phyloP scores from a whole-genome alignment of 1,284 basidiomycete genomes.

The Mycena sp. region DNA sequence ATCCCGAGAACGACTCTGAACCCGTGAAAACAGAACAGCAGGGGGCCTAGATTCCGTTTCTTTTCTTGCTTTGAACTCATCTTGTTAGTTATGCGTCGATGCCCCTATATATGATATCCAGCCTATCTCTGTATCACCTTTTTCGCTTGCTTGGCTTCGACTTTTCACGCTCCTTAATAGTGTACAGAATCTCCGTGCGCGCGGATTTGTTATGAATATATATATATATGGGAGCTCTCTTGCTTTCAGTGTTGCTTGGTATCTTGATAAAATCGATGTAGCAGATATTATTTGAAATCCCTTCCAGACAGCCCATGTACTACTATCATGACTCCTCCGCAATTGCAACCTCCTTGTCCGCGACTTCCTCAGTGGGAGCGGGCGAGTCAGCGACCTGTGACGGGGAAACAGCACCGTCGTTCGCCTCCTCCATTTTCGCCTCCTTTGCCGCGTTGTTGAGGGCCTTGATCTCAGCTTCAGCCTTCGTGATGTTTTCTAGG shows the following conservation, averaged over 20 bases:
- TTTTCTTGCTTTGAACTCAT: conserved; percentile 25
- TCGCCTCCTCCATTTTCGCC: conserved; percentile 22
- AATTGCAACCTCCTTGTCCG: conserved; percentile 20
- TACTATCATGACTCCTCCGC: conserved; percentile 6
- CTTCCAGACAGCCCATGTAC: conserved; percentile 24
- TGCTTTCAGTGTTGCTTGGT: not conserved
- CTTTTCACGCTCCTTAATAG: conserved; percentile 27
- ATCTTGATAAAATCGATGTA: not conserved
- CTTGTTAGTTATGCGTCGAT: conserved; percentile 15
- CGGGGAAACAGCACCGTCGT: conserved; percentile 18
- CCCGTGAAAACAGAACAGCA: conserved; percentile 54
- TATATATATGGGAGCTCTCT: not conserved
- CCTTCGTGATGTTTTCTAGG: conserved; percentile 79
- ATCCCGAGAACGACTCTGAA: conserved; percentile 61
- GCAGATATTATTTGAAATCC: conserved; percentile 27
- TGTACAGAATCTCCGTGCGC: conserved; percentile 29
- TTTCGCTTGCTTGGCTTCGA: not conserved
- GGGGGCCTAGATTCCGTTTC: conserved; percentile 34
- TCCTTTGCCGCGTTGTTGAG: conserved; percentile 48
- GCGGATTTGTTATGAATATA: conserved; percentile 22
- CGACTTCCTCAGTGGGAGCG: conserved; percentile 17
- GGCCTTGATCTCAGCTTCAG: conserved; percentile 81
- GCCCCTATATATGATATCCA: conserved; percentile 22
- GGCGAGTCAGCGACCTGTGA: conserved; percentile 28
- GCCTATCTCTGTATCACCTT: conserved; percentile 23